phyloP scores from a whole-genome alignment of 78 protist genomes.

The Emiliania huxleyi region DNA sequence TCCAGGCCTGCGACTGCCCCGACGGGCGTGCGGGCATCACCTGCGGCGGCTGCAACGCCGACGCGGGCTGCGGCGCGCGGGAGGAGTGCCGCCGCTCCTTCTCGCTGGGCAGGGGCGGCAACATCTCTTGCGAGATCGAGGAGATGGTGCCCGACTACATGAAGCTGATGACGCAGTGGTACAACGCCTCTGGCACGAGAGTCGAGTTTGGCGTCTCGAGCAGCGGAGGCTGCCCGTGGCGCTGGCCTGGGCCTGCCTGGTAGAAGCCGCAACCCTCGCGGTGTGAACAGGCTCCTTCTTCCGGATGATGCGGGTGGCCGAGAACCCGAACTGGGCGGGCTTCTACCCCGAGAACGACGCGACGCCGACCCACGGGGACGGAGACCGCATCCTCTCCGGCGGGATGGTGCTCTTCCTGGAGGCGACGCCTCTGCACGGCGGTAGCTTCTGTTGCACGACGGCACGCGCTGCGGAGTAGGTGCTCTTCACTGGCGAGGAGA shows the following conservation, averaged over 20 bases:
- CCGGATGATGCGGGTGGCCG: neutral
- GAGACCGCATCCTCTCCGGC: neutral
- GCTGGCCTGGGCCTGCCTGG: too few species aligned
- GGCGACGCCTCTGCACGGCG: too few species aligned
- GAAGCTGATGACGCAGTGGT: neutral
- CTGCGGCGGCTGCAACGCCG: neutral
- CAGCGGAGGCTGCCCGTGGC: too few species aligned
- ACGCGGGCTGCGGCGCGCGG: neutral
- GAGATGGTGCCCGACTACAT: neutral
- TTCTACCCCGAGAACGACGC: neutral
- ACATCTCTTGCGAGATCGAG: neutral
- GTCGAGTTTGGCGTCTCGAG: neutral
- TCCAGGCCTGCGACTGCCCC: neutral
- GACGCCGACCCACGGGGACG: neutral
- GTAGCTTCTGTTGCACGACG: too few species aligned
- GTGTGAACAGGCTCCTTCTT: too few species aligned
- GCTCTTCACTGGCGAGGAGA: neutral
- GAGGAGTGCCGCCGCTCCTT: neutral
- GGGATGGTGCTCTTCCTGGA: neutral
- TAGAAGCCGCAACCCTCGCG: too few species aligned
- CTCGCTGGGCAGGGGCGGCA: neutral
- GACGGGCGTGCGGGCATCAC: neutral
- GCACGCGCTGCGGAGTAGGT: too few species aligned
- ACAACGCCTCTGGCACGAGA: neutral
- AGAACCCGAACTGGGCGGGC: neutral